phyloP scores from a whole-genome alignment of 192 early-diverging fungal genomes.

The Backusella morwellensis region DNA sequence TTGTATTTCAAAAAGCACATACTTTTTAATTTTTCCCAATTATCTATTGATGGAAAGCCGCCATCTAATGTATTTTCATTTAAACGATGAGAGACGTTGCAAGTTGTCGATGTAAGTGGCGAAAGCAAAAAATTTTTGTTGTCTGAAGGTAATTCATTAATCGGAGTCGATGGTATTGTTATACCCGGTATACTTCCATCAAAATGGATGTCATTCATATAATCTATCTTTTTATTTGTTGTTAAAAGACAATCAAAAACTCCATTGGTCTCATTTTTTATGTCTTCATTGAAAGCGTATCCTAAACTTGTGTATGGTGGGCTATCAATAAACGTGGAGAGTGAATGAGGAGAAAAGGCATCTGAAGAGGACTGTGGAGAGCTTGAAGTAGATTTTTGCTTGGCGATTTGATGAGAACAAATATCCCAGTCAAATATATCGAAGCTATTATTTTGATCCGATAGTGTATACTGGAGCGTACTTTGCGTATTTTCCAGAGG shows the following conservation, averaged over 20 bases:
- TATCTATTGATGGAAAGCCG: neutral
- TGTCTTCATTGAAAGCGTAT: neutral
- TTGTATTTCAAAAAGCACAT: neutral
- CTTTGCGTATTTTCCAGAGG: neutral
- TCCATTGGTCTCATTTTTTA: neutral
- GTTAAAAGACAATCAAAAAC: neutral
- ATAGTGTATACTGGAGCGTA: neutral
- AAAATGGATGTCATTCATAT: neutral
- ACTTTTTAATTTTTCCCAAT: neutral
- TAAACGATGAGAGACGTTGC: neutral
- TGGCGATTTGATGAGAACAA: neutral
- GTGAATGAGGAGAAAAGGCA: neutral
- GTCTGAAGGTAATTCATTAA: neutral
- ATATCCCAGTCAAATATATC: slow-evolving; percentile 4
- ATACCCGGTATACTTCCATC: slow-evolving; percentile 13
- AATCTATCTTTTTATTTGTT: neutral
- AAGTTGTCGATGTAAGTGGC: neutral
- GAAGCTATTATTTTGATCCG: neutral
- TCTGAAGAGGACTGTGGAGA: slow-evolving; percentile 7
- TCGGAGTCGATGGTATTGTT: slow-evolving; percentile 14
- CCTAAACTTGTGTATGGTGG: neutral
- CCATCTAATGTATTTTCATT: neutral
- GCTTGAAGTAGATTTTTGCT: neutral
- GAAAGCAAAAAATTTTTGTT: neutral
- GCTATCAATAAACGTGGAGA: neutral